Base-by-base conservation (phyloP, 805 yeast genomes). In the Saccharomycopsis synnaedendra region DNA sequence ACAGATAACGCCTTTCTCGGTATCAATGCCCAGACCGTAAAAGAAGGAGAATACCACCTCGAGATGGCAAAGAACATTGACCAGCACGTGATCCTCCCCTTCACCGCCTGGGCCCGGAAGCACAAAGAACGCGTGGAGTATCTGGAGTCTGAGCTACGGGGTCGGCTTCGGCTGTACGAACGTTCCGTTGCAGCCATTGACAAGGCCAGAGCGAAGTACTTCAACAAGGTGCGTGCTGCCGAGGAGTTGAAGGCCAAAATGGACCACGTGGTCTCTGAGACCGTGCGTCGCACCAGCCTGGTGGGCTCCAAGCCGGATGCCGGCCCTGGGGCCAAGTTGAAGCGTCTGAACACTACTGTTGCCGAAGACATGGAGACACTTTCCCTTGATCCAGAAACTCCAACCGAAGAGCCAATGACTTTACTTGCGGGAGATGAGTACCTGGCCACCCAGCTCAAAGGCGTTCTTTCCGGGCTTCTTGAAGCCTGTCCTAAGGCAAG, bases 161-260 rank as follows among this genome's bases (percentile, higher is more conserved):
- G 65, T 27, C 78, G 76, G 54, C 69, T 76, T 41, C 73, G 72
- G 55, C 67, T 64, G 43, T 83, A 76, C 60, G 75, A 75, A 42
- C 68, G 64, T 45, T 71, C 67, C 38, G 64, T 69, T 53, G 59
- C 61, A 9, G 61, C 63, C 35, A 76, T 80, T 45, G 83, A 76
- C 41, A 70, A 71, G 54, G 57, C 69, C 41, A 86, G 79, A 60
- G 79, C 75, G 61, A 74, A 72, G 48, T 86, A 86, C 61, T 85
- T 82, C 69, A 83, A 80, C 63, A 82, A 81, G 59, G 85, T 93
- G 61, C 68, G 94, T 45, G 65, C 77, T 51, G 68, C 83, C 46
- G 95, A 85, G 60, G 85, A 82, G 48, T 71, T 76, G 57, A 75
- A 71, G 54, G 63, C 71, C 1, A 70, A 69, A 41, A 67, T 67